phyloP scores from a whole-genome alignment of 139 green algal genomes.

The Picochlorum sp. region DNA sequence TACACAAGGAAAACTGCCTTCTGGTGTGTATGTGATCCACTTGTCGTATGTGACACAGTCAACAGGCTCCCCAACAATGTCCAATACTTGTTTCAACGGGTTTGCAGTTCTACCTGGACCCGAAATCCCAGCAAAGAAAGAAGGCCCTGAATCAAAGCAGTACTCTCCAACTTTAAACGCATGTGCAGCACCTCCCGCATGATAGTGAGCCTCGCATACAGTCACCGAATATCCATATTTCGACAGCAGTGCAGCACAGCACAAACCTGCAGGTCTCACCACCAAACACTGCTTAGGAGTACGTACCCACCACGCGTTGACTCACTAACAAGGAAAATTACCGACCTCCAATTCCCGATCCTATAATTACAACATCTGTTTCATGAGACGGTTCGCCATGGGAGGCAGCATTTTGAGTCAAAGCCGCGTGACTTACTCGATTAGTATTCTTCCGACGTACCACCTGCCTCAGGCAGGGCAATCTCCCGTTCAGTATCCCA shows the following conservation, averaged over 20 bases:
- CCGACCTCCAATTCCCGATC: slow-evolving; percentile 54
- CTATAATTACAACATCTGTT: slow-evolving; percentile 56
- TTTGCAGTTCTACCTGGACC: slow-evolving; percentile 43
- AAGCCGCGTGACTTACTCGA: too few relatives aligned
- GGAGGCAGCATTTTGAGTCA: too few relatives aligned
- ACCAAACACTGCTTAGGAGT: too few relatives aligned
- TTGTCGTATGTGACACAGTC: slow-evolving; percentile 79
- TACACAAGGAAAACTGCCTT: slow-evolving; percentile 50
- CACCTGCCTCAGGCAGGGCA: too few relatives aligned
- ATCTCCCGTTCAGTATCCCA: too few relatives aligned
- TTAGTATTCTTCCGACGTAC: too few relatives aligned
- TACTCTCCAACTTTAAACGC: slow-evolving; percentile 64
- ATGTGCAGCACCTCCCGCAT: slow-evolving; percentile 70
- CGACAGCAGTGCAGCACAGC: slow-evolving; percentile 58
- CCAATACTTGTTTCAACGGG: slow-evolving; percentile 64
- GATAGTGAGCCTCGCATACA: slow-evolving; percentile 70
- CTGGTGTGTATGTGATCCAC: slow-evolving; percentile 66
- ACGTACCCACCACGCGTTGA: slow-evolving; percentile 2
- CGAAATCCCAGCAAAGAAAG: slow-evolving; percentile 55
- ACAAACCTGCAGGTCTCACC: too few relatives aligned
- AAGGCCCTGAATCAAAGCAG: slow-evolving; percentile 79
- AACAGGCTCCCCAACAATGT: slow-evolving; percentile 68
- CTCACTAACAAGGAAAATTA: too few relatives aligned
- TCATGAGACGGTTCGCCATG: too few relatives aligned
- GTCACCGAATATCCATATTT: slow-evolving; percentile 57